phyloP scores from a whole-genome alignment of 2,329 filamentous ascomycete genomes.

The Madurella mycetomatis region DNA sequence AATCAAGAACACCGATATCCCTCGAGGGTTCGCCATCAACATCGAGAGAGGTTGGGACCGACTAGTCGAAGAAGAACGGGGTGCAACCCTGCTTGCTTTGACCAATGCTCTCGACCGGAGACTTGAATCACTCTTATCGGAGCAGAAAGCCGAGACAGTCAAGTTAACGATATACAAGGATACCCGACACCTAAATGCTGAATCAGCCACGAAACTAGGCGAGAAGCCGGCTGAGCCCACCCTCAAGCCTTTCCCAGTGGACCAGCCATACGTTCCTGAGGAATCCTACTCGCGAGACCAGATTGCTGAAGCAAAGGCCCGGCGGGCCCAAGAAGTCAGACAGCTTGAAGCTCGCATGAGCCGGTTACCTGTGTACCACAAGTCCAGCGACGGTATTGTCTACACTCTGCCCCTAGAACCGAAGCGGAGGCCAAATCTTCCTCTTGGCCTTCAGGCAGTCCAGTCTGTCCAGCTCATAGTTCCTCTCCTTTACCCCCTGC shows the following conservation, averaged over 20 bases:
- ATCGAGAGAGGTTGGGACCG: slow-evolving; percentile 69
- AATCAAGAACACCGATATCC: slow-evolving; percentile 51
- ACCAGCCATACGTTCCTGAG: slow-evolving; percentile 37
- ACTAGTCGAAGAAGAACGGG: slow-evolving; percentile 53
- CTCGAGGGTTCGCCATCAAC: slow-evolving; percentile 67
- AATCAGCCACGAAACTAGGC: background rate
- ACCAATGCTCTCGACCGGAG: slow-evolving; percentile 69
- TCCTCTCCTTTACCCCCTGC: slow-evolving; percentile 66
- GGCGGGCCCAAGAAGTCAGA: slow-evolving; percentile 60
- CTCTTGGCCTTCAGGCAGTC: slow-evolving; percentile 55
- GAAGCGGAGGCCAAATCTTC: slow-evolving; percentile 55
- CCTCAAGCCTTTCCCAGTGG: slow-evolving; percentile 5
- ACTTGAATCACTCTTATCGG: slow-evolving; percentile 64
- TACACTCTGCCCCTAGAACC: slow-evolving; percentile 70
- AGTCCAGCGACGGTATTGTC: slow-evolving; percentile 63
- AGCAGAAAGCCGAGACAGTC: slow-evolving; percentile 67
- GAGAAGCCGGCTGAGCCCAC: background rate
- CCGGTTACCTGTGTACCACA: slow-evolving; percentile 61
- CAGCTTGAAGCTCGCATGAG: slow-evolving; percentile 74
- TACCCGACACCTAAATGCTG: slow-evolving; percentile 41
- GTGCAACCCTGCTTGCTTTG: slow-evolving; percentile 58
- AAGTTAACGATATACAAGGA: slow-evolving; percentile 63
- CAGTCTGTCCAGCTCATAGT: slow-evolving; percentile 65
- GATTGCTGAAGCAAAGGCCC: slow-evolving; percentile 57
- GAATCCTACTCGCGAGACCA: slow-evolving; percentile 55